These are phyloP conservation scores for Brettanomyces nanus DNA, from an alignment of 805 yeast genomes.

Conservation along the genomic window DNA sequence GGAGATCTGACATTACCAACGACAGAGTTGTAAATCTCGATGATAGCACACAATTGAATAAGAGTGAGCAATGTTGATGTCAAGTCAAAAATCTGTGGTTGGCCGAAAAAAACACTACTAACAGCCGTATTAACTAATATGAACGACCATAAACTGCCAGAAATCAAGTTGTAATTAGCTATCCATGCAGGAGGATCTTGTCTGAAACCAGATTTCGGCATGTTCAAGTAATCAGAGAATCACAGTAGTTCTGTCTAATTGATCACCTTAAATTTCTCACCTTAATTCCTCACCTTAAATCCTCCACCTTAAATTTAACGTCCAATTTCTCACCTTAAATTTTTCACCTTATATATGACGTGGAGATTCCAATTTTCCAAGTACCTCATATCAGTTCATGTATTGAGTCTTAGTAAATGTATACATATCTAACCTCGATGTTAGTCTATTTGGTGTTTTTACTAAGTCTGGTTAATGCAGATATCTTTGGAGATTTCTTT, in stretches of 20 bases:
- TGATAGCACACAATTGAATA: constrained; percentile 71
- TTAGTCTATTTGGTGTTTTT: too few species aligned
- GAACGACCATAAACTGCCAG: constrained; percentile 27
- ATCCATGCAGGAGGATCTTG: constrained; percentile 20
- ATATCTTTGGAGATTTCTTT: constrained; percentile 2
- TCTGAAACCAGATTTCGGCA: background rate
- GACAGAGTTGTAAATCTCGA: constrained; percentile 73
- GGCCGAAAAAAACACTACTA: constrained; percentile 34
- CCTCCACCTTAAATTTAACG: background rate
- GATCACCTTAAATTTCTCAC: too few species aligned
- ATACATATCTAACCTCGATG: too few species aligned
- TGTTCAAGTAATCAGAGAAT: too few species aligned
- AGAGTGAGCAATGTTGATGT: constrained; percentile 50
- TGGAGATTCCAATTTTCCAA: too few species aligned
- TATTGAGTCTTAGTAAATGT: too few species aligned
- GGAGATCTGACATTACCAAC: constrained; percentile 84
- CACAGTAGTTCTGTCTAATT: too few species aligned
- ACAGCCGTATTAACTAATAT: constrained; percentile 21
- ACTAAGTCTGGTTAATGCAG: constrained; percentile 1
- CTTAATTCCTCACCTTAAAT: background rate
- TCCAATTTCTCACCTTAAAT: too few species aligned
- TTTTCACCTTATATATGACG: too few species aligned
- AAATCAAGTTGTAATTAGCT: constrained; percentile 24
- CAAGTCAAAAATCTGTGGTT: constrained; percentile 55
- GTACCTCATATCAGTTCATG: too few species aligned